Conservation (phyloP, 2,329 filamentous ascomycete species). For the Alternaria infectoria region DNA sequence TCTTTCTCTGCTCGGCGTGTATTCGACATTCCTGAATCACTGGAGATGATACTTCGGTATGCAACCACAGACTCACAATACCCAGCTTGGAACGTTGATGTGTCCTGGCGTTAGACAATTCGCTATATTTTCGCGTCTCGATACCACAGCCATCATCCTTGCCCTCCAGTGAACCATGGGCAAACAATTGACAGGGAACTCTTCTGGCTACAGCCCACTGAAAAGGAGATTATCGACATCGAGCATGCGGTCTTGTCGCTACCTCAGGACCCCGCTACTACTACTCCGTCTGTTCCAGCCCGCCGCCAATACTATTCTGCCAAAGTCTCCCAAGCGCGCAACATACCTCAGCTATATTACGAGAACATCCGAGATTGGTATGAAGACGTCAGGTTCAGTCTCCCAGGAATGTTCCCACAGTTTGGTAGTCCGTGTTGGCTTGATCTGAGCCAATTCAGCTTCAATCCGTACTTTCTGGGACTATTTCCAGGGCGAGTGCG, state of each 20-base stretch:
- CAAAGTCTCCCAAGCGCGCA: neutral
- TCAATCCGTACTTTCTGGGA: neutral
- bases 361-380: neutral
- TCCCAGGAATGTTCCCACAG: neutral
- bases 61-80: neutral
- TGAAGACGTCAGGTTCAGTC: neutral
- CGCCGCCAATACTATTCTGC: neutral
- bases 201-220: neutral
- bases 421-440: neutral
- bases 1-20: neutral
- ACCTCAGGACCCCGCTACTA: neutral
- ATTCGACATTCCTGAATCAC: neutral
- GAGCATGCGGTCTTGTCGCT: neutral
- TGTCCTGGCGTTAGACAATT: neutral
- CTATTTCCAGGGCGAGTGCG: neutral
- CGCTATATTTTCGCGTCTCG: neutral
- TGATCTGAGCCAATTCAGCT: neutral
- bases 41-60: neutral
- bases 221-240: neutral
- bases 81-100: neutral
- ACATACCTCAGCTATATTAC: neutral
- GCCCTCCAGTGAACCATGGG: neutral
- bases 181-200: neutral
- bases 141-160: neutral
- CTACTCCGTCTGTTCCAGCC: no score